phyloP scores from a whole-genome alignment of 2,329 filamentous ascomycete species.

The Verticillium albo-atrum region DNA sequence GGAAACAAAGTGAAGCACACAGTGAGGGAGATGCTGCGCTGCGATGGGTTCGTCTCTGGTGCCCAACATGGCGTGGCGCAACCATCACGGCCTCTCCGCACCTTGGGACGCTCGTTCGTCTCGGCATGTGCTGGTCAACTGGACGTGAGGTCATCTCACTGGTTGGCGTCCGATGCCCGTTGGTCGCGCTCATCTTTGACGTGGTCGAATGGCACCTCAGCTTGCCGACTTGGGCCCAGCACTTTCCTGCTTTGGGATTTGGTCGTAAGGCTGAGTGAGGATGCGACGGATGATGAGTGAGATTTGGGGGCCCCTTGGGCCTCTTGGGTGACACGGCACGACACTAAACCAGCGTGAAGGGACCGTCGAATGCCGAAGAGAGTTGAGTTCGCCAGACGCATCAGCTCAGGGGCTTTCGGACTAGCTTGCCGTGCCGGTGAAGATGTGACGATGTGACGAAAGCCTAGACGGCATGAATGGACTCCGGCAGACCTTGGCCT shows the following conservation, averaged over 20 bases:
- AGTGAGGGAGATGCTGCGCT: too few relatives aligned
- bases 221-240: neutral
- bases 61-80: neutral
- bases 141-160: neutral
- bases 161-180: neutral
- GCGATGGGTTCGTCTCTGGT: neutral
- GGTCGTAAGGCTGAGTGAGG: neutral
- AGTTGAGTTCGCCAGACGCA: neutral
- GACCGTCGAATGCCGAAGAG: neutral
- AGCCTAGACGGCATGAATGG: too few relatives aligned
- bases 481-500: too few relatives aligned
- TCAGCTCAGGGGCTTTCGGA: neutral
- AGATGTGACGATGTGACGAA: neutral
- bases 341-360: neutral
- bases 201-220: neutral
- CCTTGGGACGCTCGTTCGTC: neutral
- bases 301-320: neutral
- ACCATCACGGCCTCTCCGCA: neutral
- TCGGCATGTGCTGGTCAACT: neutral
- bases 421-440: neutral
- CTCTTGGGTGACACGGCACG: neutral
- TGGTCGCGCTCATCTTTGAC: neutral
- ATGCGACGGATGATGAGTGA: neutral
- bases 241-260: neutral
- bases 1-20: too few relatives aligned